Evolutionary conservation across 2,329 filamentous ascomycete genomes (phyloP).

Genomic region (Apiospora hydei): DNA sequence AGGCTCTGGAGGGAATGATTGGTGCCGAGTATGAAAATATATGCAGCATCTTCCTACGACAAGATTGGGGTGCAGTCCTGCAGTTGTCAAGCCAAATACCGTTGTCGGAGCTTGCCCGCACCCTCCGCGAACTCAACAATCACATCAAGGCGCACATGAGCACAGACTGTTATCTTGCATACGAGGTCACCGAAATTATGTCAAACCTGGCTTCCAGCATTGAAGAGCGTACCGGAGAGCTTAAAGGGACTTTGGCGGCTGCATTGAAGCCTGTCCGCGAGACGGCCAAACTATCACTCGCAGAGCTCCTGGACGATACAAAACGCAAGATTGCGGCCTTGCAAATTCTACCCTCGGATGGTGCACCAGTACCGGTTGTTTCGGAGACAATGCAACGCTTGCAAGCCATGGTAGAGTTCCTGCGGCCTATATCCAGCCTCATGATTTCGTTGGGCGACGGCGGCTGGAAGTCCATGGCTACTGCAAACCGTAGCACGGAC

Average conservation of each 20-base stretch:
- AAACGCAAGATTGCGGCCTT: constrained; percentile 72
- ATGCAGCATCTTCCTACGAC: constrained; percentile 82
- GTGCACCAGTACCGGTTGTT: constrained; percentile 78
- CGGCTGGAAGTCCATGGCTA: constrained; percentile 74
- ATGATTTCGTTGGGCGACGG: constrained; percentile 92
- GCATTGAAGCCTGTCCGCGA: constrained; percentile 89
- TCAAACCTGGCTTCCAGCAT: constrained; percentile 80
- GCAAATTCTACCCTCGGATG: constrained; percentile 77
- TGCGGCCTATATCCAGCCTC: constrained; percentile 85
- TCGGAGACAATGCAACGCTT: constrained; percentile 86
- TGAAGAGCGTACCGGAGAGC: constrained; percentile 82
- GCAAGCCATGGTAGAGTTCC: constrained; percentile 85
- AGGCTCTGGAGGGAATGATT: constrained; percentile 86
- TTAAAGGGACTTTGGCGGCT: constrained; percentile 83
- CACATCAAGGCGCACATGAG: constrained; percentile 87
- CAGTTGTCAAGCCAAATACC: constrained; percentile 80
- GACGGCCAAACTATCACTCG: constrained; percentile 86
- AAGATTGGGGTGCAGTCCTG: constrained; percentile 84
- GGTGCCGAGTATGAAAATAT: constrained; percentile 91
- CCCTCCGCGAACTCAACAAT: constrained; percentile 84
- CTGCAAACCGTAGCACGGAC: constrained; percentile 63
- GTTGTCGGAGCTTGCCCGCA: constrained; percentile 83
- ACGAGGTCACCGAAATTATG: constrained; percentile 93
- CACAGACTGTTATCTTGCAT: constrained; percentile 94
- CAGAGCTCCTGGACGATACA: constrained; percentile 84